These are phyloP conservation scores for Knoxia roxburghii DNA, from an alignment of 257 asterid genomes.

Conservation along the genomic window DNA sequence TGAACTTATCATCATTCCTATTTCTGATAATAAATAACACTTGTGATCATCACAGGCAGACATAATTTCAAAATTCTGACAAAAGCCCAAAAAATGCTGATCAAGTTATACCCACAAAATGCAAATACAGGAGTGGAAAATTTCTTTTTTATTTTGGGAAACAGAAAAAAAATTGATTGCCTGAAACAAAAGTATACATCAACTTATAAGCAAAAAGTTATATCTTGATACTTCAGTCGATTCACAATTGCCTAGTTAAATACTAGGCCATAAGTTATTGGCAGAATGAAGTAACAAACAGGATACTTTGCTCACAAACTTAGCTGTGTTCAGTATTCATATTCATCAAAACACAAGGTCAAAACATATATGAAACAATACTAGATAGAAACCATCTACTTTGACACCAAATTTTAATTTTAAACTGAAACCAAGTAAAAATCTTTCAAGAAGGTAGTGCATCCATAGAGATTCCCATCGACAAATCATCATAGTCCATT, in stretches of 20 bases:
- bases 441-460: slow-evolving; percentile 2
- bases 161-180: too few relatives aligned
- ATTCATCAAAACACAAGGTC: background rate
- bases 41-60: slow-evolving; percentile 47
- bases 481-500: slow-evolving; percentile 39
- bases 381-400: background rate
- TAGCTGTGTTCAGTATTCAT: background rate
- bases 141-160: too few relatives aligned
- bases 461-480: slow-evolving; percentile 61
- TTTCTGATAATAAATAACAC: slow-evolving; percentile 35
- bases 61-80: background rate
- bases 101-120: background rate
- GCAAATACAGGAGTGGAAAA: too few relatives aligned
- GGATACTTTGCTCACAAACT: slow-evolving; percentile 2
- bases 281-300: too few relatives aligned
- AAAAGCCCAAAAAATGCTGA: too few relatives aligned
- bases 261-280: background rate
- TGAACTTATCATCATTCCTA: slow-evolving; percentile 23
- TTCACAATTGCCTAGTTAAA: too few relatives aligned
- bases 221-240: too few relatives aligned
- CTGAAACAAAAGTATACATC: too few relatives aligned
- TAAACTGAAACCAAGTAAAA: background rate
- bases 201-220: too few relatives aligned
- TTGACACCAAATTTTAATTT: background rate
- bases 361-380: background rate